Evolutionary conservation across 345 rosid species (phyloP), one percentile per base, ranked within the genome.

Genomic region (Moricandia arvensis): DNA sequence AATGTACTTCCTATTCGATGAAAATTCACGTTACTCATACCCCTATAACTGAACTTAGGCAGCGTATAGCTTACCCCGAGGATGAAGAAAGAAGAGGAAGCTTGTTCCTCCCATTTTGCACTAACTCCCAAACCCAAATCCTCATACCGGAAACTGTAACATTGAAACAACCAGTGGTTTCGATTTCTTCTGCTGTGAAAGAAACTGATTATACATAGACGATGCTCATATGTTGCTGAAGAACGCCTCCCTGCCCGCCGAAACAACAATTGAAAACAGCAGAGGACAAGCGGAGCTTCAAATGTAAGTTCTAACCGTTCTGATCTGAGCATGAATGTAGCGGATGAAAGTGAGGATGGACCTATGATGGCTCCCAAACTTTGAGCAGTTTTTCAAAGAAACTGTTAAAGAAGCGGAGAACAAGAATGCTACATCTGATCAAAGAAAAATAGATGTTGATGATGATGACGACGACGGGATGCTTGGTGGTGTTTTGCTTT

Each of bases 401-500:
- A 83, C 71, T 58, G 71, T 74, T 66, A 67, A 82, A 49, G 83
- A 77, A 76, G 79, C 70, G 17, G 88, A 81, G 76, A 79, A 82
- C 67, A 82, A 73, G 69, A 73, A 60, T 74, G 76, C 83, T 82
- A 89, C 89, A 73, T 83, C 83, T 75, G 96, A 82, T 58, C 73
- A 80, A 66, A 88, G 80, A 60, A 90, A 93, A 75, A 67, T 86
- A 3, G 96, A 88, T 78, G 95, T 89, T 75, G 89, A 86, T 64
- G 86, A 31, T 35, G 67, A 76, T 10, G 98, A 90, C n/a, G 82
- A 82, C 29, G 94, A 90, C 74, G 93, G 87, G 76, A 86, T 91
- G 88, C 86, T 93, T 45, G 99, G 98, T 77, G 96, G 91, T 77
- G 87, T 93, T 82, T 93, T 69, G 86, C 88, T 81, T 96, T 96